Conservation (phyloP, 768 basidiomycete species). For the Boletellus ananiceps region DNA sequence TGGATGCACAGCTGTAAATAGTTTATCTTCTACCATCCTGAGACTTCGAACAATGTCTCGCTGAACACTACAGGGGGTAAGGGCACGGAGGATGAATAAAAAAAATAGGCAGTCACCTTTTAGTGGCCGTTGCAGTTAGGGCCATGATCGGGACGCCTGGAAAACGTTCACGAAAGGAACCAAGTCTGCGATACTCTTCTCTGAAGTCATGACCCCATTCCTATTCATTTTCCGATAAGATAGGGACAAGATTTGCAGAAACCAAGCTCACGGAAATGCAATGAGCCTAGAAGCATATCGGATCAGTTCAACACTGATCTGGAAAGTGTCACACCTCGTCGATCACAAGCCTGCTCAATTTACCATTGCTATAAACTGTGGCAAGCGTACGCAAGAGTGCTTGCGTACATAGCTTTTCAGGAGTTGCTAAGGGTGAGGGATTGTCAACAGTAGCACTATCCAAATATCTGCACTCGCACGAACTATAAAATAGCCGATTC, state of each 20-base stretch:
- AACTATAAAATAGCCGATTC: constrained; percentile 69
- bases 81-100: background rate
- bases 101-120: constrained; percentile 37
- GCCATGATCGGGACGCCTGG: constrained; percentile 81
- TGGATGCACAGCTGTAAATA: constrained; percentile 67
- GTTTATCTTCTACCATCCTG: constrained; percentile 49
- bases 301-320: constrained; percentile 1
- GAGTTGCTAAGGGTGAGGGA: constrained; percentile 51
- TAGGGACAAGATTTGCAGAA: background rate
- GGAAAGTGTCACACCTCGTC: constrained; percentile 56
- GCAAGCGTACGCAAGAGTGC: constrained; percentile 52
- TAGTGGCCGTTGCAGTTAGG: constrained; percentile 78
- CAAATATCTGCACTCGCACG: constrained; percentile 16
- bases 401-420: constrained; percentile 59
- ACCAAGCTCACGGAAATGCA: constrained; percentile 65
- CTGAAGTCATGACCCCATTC: constrained; percentile 88
- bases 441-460: background rate
- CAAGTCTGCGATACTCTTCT: constrained; percentile 66
- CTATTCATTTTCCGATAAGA: constrained; percentile 30
- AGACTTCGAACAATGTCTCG: constrained; percentile 67
- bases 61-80: constrained; percentile 52
- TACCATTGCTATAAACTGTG: constrained; percentile 46
- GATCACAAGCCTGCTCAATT: constrained; percentile 70
- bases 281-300: constrained; percentile 52
- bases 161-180: constrained; percentile 62